Evolutionary conservation across 75 land plant species (phyloP).

Genomic region (Pinus tabuliformis): DNA sequence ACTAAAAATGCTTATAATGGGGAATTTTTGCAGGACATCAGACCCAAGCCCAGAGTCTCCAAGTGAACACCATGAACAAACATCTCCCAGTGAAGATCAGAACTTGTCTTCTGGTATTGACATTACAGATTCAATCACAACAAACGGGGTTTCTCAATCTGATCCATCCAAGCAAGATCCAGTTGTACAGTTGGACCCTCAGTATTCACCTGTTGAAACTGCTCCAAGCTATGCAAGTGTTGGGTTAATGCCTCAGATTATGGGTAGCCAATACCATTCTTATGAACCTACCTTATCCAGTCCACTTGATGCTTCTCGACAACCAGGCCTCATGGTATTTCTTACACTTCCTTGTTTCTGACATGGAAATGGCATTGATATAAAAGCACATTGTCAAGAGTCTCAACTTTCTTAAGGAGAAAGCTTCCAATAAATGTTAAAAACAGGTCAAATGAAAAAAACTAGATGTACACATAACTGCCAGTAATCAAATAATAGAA

Average conservation of each 20-base stretch:
- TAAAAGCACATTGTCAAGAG: not conserved
- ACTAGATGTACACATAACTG: too few species aligned
- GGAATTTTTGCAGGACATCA: conserved; percentile 21
- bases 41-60: conserved; percentile 24
- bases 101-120: conserved; percentile 28
- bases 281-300: conserved; percentile 50
- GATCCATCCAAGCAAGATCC: conserved; percentile 29
- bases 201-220: conserved; percentile 29
- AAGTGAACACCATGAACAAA: conserved; percentile 30
- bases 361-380: not conserved
- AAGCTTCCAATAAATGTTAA: too few species aligned
- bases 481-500: too few species aligned
- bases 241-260: conserved; percentile 51
- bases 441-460: too few species aligned
- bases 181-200: conserved; percentile 32
- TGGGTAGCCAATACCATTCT: conserved; percentile 27
- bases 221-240: conserved; percentile 48
- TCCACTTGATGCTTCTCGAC: conserved; percentile 35
- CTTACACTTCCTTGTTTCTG: not conserved
- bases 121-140: conserved; percentile 8
- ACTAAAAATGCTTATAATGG: not conserved
- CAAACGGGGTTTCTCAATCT: not conserved
- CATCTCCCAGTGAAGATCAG: conserved; percentile 28
- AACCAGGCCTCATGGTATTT: conserved; percentile 46
- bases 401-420: too few species aligned